Conservation (phyloP, 768 basidiomycete genomes). For the Mycena indigotica region DNA sequence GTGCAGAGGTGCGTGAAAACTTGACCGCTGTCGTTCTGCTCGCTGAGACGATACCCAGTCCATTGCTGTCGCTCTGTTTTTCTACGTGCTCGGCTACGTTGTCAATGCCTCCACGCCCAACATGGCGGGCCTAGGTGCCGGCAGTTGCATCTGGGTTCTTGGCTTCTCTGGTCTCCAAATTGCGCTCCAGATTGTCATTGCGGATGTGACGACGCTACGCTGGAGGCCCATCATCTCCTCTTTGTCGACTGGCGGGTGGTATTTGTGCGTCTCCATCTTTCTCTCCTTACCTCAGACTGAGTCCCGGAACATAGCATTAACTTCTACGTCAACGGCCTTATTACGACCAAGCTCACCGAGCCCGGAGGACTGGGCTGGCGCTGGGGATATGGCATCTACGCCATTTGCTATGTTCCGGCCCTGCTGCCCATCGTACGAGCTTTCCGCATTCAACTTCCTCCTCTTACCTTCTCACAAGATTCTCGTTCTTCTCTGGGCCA, state of each 20-base stretch:
- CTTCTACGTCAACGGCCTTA: conserved; percentile 35
- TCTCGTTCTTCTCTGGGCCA: conserved; percentile 39
- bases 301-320: conserved; percentile 37
- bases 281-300: conserved; percentile 44
- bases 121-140: conserved; percentile 29
- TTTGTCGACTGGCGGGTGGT: conserved; percentile 23
- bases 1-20: conserved; percentile 14
- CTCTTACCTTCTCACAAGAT: conserved; percentile 34
- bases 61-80: conserved; percentile 21
- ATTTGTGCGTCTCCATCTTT: conserved; percentile 30
- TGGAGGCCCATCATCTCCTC: conserved; percentile 44
- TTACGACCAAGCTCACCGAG: conserved; percentile 39
- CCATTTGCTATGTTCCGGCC: conserved; percentile 20
- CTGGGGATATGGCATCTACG: conserved; percentile 34
- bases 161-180: conserved; percentile 43
- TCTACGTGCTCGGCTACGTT: conserved; percentile 21
- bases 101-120: conserved; percentile 21
- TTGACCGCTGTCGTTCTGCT: background rate
- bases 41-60: conserved; percentile 3
- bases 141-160: conserved; percentile 33
- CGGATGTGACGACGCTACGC: conserved; percentile 40
- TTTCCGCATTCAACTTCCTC: conserved; percentile 27
- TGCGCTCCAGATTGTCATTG: conserved; percentile 47
- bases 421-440: conserved; percentile 9
- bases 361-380: conserved; percentile 48